Evolutionary conservation across 345 rosid genomes (phyloP).

Genomic region (Eucalyptus urophylla): DNA sequence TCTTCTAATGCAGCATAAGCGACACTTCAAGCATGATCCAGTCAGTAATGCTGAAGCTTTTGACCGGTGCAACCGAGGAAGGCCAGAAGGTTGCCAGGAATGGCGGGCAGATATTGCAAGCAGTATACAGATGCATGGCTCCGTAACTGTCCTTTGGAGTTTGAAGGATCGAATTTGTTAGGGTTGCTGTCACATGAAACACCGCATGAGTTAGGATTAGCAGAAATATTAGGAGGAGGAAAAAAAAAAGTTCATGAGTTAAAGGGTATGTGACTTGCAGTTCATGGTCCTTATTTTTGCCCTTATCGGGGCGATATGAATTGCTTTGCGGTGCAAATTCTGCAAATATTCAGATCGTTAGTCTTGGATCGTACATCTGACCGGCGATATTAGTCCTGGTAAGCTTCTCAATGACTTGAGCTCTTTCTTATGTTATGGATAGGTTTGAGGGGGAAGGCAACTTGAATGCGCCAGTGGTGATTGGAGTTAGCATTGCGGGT

Average conservation of each 20-base stretch:
- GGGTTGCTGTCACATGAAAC: background rate
- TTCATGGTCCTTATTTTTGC: background rate
- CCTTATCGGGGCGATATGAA: background rate
- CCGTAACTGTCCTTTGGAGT: background rate
- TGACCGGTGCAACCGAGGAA: constrained; percentile 26
- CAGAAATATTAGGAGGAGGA: background rate
- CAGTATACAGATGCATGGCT: constrained; percentile 13
- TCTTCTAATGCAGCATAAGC: background rate
- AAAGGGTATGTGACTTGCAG: background rate
- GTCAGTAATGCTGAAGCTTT: constrained; percentile 2
- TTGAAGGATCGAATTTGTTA: background rate
- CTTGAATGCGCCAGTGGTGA: background rate
- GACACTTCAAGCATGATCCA: background rate
- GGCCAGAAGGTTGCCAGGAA: constrained; percentile 43
- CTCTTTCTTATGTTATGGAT: background rate
- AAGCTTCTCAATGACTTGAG: background rate
- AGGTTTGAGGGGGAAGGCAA: background rate
- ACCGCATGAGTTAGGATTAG: background rate
- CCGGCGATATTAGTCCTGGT: background rate
- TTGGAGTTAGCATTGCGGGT: background rate
- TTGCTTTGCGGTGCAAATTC: background rate
- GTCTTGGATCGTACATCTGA: background rate
- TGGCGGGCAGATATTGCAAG: constrained; percentile 23
- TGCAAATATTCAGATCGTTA: background rate
- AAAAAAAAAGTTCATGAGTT: background rate